These are phyloP conservation scores for Carallia pectinifolia DNA, from an alignment of 345 rosid species.

Conservation along the genomic window DNA sequence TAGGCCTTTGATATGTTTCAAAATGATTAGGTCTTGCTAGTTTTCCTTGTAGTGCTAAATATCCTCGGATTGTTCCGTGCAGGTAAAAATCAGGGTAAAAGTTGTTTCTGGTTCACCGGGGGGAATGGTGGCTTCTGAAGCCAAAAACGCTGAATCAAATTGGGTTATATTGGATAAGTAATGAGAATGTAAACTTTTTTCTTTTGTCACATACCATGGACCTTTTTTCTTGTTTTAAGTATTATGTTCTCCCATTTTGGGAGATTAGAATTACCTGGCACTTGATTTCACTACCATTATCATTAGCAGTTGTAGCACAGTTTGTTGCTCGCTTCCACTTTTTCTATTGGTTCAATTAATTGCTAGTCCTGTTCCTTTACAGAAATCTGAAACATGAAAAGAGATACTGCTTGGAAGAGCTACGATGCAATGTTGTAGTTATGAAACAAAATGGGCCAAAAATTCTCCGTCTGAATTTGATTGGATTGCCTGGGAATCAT, in stretches of 20 bases:
- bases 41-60: conserved; percentile 7
- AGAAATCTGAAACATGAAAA: conserved; percentile 85
- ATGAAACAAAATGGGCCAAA: conserved; percentile 85
- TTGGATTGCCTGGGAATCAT: conserved; percentile 50
- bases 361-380: conserved; percentile 16
- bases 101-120: conserved; percentile 78
- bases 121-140: conserved; percentile 85
- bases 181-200: conserved; percentile 20
- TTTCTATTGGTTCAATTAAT: conserved; percentile 5
- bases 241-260: neutral
- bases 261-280: neutral
- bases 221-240: conserved; percentile 5
- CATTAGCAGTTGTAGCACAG: too few species aligned
- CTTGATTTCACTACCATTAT: neutral
- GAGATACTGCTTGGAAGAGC: conserved; percentile 81
- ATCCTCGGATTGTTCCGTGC: conserved; percentile 10
- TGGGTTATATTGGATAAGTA: conserved; percentile 98
- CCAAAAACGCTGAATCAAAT: conserved; percentile 65
- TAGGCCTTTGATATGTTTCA: neutral
- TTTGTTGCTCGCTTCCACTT: neutral
- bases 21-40: conserved; percentile 1
- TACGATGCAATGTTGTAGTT: conserved; percentile 91
- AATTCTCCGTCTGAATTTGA: conserved; percentile 89
- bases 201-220: conserved; percentile 10
- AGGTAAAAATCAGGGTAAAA: conserved; percentile 87